Evolutionary conservation across 345 rosid genomes (phyloP), one percentile per base, ranked within the genome.

Genomic region (Zanthoxylum bungeanum): DNA sequence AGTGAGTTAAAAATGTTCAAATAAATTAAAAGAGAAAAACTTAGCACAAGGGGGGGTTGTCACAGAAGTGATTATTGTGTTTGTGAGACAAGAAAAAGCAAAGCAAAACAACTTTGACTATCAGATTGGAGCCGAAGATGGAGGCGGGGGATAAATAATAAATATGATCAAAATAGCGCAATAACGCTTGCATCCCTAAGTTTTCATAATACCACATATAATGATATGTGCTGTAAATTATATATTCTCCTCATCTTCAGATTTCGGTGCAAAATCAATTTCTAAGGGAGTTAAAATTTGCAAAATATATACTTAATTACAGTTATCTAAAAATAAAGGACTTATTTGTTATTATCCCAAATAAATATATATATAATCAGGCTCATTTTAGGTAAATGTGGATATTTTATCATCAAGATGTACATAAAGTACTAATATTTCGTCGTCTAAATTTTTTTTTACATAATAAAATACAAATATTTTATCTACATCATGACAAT

Each of bases 51-150:
- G 61, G 49, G 17, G 42, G 61, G 49, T 16, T 53, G 64, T 7
- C 21, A 61, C 47, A 60, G 68, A 78, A 77, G 82, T 27, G 78
- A 76, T 21, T 47, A 52, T 44, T 11, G 44, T 22, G 27, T 25
- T 7, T 9, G 25, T 22, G 61, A 8, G 64, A 68, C 22, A 40
- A 60, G 57, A 59, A 71, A n/a, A 79, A 63, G 79, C 59, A 77
- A 76, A 76, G 65, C 36, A 65, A 30, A 68, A 64, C 59, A 81
- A 82, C 73, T 37, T 82, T 82, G 87, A 84, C 87, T 66, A 71
- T 25, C 75, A 7, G 81, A 64, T 70, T 75, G 71, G 33, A 69
- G 80, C 76, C 64, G 69, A 34, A 60, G 80, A 73, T 22, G 67
- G 78, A 30, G 73, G 52, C 66, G 53, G 75, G 75, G 61, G 21